A percentile compares a stretch with the other conserved stretches of the same genome.
Conservation (phyloP, 2,329 filamentous ascomycete species). For the Acarospora socialis region DNA sequence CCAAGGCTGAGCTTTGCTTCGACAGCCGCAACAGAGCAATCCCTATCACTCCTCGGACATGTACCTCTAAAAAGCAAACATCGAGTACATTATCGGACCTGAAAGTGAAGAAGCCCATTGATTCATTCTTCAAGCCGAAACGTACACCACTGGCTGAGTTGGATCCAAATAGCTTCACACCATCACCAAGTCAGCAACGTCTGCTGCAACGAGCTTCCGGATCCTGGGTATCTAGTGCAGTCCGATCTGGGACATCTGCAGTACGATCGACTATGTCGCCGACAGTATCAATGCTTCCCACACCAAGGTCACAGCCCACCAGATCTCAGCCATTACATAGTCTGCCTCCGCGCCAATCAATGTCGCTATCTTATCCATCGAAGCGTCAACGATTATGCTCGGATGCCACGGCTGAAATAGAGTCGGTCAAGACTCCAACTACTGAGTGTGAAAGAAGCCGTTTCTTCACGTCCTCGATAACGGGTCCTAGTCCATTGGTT, state of each 20-base stretch:
- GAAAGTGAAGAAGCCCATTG: conserved; percentile 48
- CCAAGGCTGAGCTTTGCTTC: conserved; percentile 49
- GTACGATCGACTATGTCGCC: conserved; percentile 22
- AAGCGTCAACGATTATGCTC: conserved; percentile 40
- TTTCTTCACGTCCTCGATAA: conserved; percentile 29
- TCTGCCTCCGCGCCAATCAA: too few relatives aligned
- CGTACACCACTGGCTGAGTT: conserved; percentile 52
- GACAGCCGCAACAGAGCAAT: conserved; percentile 15
- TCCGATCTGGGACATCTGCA: conserved; percentile 25
- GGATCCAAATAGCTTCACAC: conserved; percentile 52
- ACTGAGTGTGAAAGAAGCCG: conserved; percentile 28
- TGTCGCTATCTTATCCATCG: conserved; percentile 31
- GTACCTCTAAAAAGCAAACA: conserved; percentile 22
- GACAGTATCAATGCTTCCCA: conserved; percentile 23
- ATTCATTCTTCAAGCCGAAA: conserved; percentile 50
- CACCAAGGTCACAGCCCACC: conserved; percentile 21
- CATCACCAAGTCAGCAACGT: conserved; percentile 49
- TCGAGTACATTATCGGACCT: conserved; percentile 25
- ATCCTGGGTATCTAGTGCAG: conserved; percentile 41
- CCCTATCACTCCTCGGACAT: conserved; percentile 15
- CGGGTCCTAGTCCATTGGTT: conserved; percentile 27
- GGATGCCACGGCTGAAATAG: conserved; percentile 25
- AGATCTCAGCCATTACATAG: too few relatives aligned
- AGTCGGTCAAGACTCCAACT: conserved; percentile 14
- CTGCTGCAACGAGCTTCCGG: conserved; percentile 37